Evolutionary conservation across 805 yeast genomes (phyloP).

Genomic region (Metschnikowia anglica): DNA sequence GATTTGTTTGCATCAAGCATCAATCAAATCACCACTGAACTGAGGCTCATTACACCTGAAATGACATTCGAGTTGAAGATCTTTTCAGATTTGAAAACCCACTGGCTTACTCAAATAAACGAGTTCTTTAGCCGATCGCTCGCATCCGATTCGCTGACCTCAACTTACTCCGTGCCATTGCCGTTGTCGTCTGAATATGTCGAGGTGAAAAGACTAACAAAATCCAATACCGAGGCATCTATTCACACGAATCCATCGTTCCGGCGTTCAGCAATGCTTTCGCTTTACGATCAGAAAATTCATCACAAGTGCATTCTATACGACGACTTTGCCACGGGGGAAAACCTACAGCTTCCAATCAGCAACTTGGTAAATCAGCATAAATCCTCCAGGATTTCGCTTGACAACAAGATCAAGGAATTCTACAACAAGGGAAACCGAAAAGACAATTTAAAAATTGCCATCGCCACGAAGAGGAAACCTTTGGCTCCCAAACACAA

Average conservation of each 20-base stretch:
- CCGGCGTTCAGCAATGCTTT: conserved; percentile 46
- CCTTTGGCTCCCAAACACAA: conserved; percentile 29
- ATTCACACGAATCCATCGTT: conserved; percentile 45
- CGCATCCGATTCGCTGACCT: conserved; percentile 21
- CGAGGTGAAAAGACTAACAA: conserved; percentile 25
- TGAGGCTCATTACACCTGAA: conserved; percentile 28
- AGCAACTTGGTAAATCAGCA: conserved; percentile 40
- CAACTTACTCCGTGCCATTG: conserved; percentile 21
- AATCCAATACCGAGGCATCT: conserved; percentile 37
- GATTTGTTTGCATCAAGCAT: conserved; percentile 48
- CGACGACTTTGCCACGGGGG: conserved; percentile 28
- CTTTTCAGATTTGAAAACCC: conserved; percentile 39
- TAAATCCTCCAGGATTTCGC: conserved; percentile 35
- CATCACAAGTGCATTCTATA: conserved; percentile 36
- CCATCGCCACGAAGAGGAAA: conserved; percentile 1
- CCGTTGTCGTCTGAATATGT: conserved; percentile 30
- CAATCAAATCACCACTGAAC: conserved; percentile 37
- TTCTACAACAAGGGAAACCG: conserved; percentile 8
- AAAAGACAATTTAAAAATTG: conserved; percentile 3
- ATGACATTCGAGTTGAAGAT: conserved; percentile 39
- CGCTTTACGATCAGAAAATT: conserved; percentile 39
- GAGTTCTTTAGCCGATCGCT: conserved; percentile 34
- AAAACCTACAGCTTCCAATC: conserved; percentile 40
- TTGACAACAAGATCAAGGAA: conserved; percentile 31
- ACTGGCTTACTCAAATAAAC: conserved; percentile 36